A percentile compares a stretch with the other conserved stretches of the same genome.
phyloP scores from a whole-genome alignment of 176 grass and related monocot species.

The Carex pumila region DNA sequence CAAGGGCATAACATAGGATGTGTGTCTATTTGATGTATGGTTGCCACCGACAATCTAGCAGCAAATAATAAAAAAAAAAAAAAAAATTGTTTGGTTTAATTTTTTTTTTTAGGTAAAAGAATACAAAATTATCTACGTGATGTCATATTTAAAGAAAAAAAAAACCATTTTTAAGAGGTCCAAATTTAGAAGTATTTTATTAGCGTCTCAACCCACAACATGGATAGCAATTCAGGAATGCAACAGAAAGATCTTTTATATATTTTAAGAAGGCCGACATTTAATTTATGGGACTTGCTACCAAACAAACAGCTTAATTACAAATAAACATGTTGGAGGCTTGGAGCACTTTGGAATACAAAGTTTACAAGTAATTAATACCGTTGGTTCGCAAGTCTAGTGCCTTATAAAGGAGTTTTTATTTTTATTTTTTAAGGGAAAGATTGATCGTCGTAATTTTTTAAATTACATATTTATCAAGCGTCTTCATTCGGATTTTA shows the following conservation, averaged over 20 bases:
- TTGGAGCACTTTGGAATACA: background rate
- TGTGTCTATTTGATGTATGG: background rate
- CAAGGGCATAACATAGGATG: background rate
- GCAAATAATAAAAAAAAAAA: background rate
- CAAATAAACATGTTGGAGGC: background rate
- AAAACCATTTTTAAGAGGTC: background rate
- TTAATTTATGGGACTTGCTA: constrained; percentile 5
- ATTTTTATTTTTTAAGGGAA: too few relatives aligned
- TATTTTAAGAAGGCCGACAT: background rate
- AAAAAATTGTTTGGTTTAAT: background rate
- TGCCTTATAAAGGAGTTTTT: background rate
- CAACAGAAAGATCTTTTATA: background rate
- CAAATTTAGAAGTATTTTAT: background rate
- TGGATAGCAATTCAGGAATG: background rate
- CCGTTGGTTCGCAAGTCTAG: background rate
- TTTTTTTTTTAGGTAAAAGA: background rate
- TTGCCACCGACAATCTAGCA: constrained; percentile 11
- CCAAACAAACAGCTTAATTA: constrained; percentile 11
- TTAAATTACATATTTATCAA: too few relatives aligned
- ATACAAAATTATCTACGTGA: background rate
- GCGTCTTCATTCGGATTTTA: too few relatives aligned
- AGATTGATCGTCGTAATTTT: too few relatives aligned
- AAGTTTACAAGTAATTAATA: background rate
- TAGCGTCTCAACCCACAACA: too few relatives aligned
- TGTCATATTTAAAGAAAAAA: background rate